Evolutionary conservation across 2,329 filamentous ascomycete genomes (phyloP), one percentile per base, ranked within the genome.

Genomic region (Myriosclerotinia curreyana): DNA sequence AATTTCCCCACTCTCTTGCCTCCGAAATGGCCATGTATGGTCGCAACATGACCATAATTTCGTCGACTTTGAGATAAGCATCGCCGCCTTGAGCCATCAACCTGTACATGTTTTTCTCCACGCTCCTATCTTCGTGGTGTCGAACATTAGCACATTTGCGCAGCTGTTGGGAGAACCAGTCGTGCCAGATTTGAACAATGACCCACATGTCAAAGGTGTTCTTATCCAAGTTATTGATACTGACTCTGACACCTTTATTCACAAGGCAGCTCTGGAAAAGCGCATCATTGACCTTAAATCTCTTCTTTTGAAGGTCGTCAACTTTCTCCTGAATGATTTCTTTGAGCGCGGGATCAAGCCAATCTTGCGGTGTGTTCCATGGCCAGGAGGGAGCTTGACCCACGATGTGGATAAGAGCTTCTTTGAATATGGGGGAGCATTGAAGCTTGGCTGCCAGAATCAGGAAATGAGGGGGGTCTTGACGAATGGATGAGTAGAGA

Each of bases 181-280:
- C 69, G 5, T 66, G 66, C 71, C 71, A 74, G 6, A 66, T 31
- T 34, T 68, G 65, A 5, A 66, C 67, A 11, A 71, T 42, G 34
- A 67, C 44, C 65, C 68, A 72, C 2, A 65, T 52, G n/a, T 67
- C 61, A n/a, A 62, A 66, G 4, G 74, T 58, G 60, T 78, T 73
- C 17, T 66, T 66, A 3, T 66, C 25, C 3, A 60, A 9, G 1
- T 40, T 42, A 14, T 22, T 38, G 5, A 69, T 49, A 6, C 38
- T 58, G 0, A 69, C 20, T 17, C 65, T 60, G 0, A 60, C 25
- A 2, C 59, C 58, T 2, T 64, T 49, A 14, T 68, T 31, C 1
- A 25, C 15, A 14, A 71, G 46, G 11, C 62, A 63, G 20, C 38
- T 69, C 20, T 25, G 59, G 12, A 70, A 68, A 2, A 73, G 68